Base-by-base conservation (phyloP, 2,329 filamentous ascomycete genomes). In the Fusarium coicis region DNA sequence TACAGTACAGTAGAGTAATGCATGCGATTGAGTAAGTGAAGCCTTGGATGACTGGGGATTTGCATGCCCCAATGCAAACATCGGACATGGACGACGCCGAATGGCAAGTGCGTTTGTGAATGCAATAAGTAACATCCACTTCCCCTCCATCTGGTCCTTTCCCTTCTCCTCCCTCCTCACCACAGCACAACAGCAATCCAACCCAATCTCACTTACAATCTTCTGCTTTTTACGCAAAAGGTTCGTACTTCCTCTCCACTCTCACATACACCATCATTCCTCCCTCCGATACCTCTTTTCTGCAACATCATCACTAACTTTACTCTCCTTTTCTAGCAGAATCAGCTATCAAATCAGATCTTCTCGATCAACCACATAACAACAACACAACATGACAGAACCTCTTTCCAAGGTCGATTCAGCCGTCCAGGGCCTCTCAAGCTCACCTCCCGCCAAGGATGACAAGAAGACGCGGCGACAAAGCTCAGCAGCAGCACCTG, bases 331-430 rank as follows among this genome's bases (percentile, higher is more conserved):
- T 66, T 40, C 36, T 49, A 70, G 72, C 73, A 74, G 71, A 70
- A 67, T 18, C 55, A 63, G 36, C 50, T 60, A 67, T 61, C 59
- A 18, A 69, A 62, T 43, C 32, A 66, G 76, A 76, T 74, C 72
- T 68, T 47, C 40, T 64, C 56, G 74, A 76, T 77, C 76, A 73
- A 59, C 34, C 59, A 64, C 68, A 76, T 46, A 73, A 64, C 43
- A 71, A 68, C 67, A 47, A 68, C 56, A 57, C 55, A 62, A 66
- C 73, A 84, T 83, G 82, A 78, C 81, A 72, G 82, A 84, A 83
- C 89, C 92, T 79, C 90, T 97, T 81, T 89, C 89, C 84, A 97
- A 97, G 87, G 91, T 97, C 86, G 95, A 98, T 85, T 97, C 95
- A 68, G 94, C 94, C 86, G 91, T 97, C 80, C 91, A 94, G 81